Evolutionary conservation across 805 yeast genomes (phyloP).

Genomic region (Starmerella bacillaris): DNA sequence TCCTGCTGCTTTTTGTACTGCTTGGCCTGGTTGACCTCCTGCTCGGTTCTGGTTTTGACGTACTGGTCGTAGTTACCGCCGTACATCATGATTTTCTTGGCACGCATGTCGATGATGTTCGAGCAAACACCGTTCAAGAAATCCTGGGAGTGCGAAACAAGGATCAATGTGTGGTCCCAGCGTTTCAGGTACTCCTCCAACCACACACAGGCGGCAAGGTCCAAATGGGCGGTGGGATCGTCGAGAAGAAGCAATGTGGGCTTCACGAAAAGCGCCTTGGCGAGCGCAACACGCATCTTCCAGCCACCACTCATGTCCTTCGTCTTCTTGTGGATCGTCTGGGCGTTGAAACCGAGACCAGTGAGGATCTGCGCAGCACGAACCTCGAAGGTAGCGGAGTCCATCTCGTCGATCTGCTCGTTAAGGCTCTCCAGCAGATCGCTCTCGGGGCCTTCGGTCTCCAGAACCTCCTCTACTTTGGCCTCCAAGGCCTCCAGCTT

Average conservation of each 20-base stretch:
- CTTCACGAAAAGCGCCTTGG: conserved; percentile 93
- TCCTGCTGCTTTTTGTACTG: conserved; percentile 95
- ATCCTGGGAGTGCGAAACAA: conserved; percentile 97
- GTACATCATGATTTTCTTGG: conserved; percentile 50
- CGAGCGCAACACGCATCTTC: conserved; percentile 99
- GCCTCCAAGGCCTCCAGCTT: conserved; percentile 84
- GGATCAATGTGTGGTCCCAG: conserved; percentile 80
- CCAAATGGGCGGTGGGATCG: conserved; percentile 99
- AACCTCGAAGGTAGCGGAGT: conserved; percentile 86
- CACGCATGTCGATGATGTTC: conserved; percentile 95
- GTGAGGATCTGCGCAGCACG: conserved; percentile 89
- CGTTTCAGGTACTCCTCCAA: conserved; percentile 91
- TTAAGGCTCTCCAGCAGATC: conserved; percentile 69
- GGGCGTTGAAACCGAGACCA: conserved; percentile 88
- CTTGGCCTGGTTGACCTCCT: conserved; percentile 95
- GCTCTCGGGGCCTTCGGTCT: conserved; percentile 87
- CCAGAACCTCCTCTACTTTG: conserved; percentile 71
- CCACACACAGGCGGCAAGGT: conserved; percentile 99
- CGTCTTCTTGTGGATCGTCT: conserved; percentile 80
- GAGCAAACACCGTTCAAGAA: conserved; percentile 97
- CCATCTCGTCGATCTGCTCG: conserved; percentile 91
- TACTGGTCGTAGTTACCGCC: conserved; percentile 99
- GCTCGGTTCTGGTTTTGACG: conserved; percentile 81
- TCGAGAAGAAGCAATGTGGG: conserved; percentile 87
- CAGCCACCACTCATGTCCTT: conserved; percentile 99